Percentiles rank a stretch among this genome's conserved stretches.
phyloP scores from a whole-genome alignment of 2,329 filamentous ascomycete species.

The Trichophyton rubrum region DNA sequence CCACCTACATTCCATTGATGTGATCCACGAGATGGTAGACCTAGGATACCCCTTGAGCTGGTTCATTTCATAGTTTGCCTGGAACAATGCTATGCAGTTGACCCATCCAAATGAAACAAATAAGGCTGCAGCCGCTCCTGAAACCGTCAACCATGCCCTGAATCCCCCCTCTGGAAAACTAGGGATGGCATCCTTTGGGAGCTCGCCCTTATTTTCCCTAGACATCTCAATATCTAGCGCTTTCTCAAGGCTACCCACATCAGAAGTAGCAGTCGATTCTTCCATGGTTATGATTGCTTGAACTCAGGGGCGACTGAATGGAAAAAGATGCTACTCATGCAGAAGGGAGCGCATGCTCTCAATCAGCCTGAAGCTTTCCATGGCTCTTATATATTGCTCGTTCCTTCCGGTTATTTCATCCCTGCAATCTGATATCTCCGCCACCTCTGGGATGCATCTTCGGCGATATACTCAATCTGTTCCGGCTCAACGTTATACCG shows the following conservation, averaged over 20 bases:
- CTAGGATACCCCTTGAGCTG: slow-evolving; percentile 39
- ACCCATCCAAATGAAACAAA: slow-evolving; percentile 43
- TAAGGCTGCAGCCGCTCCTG: slow-evolving; percentile 35
- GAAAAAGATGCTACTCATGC: background rate
- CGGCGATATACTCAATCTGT: background rate
- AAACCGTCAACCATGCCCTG: slow-evolving; percentile 36
- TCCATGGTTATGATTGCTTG: background rate
- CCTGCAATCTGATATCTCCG: background rate
- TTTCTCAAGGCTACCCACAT: background rate
- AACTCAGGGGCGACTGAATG: background rate
- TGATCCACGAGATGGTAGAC: slow-evolving; percentile 49
- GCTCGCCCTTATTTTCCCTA: background rate
- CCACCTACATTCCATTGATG: slow-evolving; percentile 25
- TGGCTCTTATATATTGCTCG: background rate
- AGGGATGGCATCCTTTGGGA: background rate
- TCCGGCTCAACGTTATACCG: background rate
- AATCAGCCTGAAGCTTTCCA: background rate
- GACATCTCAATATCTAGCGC: background rate
- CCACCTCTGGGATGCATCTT: background rate
- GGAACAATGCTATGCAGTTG: slow-evolving; percentile 43
- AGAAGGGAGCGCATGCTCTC: background rate
- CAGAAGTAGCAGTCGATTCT: background rate
- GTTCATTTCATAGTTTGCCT: slow-evolving; percentile 44
- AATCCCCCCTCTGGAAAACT: background rate
- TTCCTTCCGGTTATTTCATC: background rate